phyloP scores from a whole-genome alignment of 371 early-diverging fungal genomes.

The Apophysomyces sp. region DNA sequence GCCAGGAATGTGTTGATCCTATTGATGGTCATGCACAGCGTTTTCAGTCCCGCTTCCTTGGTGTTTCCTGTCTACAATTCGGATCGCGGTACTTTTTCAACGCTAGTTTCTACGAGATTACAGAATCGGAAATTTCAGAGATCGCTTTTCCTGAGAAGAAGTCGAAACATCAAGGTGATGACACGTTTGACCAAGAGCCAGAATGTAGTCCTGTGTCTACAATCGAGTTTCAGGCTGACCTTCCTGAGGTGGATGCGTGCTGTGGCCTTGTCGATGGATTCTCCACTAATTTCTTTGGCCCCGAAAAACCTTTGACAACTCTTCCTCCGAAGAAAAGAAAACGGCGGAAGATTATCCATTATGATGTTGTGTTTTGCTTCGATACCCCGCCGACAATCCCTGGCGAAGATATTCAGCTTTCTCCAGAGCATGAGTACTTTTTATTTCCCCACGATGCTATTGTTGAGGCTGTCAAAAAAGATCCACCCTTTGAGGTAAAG shows the following conservation, averaged over 20 bases:
- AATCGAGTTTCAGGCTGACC: neutral
- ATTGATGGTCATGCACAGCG: constrained; percentile 22
- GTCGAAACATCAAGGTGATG: neutral
- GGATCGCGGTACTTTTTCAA: constrained; percentile 15
- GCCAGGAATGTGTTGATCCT: constrained; percentile 14
- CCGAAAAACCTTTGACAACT: neutral
- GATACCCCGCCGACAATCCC: neutral
- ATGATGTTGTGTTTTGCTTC: constrained; percentile 31
- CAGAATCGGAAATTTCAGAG: constrained; percentile 48
- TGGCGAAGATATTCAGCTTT: neutral
- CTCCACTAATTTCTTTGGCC: neutral
- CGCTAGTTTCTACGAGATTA: constrained; percentile 38
- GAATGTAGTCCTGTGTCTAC: neutral
- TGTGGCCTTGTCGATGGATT: neutral
- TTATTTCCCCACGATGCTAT: constrained; percentile 50
- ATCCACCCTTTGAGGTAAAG: constrained; percentile 40
- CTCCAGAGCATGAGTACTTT: constrained; percentile 23
- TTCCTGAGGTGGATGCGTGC: neutral
- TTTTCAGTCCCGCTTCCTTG: constrained; percentile 35
- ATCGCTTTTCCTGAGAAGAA: constrained; percentile 9
- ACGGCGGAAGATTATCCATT: constrained; percentile 26
- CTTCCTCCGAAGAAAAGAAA: constrained; percentile 45
- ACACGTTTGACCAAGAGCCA: neutral
- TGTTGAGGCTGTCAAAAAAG: constrained; percentile 32
- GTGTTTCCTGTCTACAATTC: constrained; percentile 23